Evolutionary conservation across 1,139 yeast species (phyloP).

Genomic region (Hyphopichia wangnamkhiaoensis): DNA sequence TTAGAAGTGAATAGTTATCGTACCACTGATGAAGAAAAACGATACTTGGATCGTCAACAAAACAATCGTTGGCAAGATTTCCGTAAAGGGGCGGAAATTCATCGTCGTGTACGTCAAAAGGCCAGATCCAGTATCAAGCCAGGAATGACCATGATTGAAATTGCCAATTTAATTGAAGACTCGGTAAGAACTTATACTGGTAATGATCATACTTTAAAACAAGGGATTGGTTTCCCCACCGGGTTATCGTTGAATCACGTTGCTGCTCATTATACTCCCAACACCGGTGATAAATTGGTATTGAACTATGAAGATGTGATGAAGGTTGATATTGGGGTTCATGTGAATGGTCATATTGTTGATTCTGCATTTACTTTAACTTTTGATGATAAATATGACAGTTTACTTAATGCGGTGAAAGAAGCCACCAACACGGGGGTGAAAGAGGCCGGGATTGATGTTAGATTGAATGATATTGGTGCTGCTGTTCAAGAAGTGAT

Average conservation of each 20-base stretch:
- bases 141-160: constrained; percentile 88
- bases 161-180: constrained; percentile 88
- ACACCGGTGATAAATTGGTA: constrained; percentile 86
- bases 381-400: constrained; percentile 82
- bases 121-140: constrained; percentile 78
- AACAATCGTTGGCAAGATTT: constrained; percentile 77
- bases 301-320: constrained; percentile 85
- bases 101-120: constrained; percentile 83
- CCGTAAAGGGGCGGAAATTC: constrained; percentile 95
- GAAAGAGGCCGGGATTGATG: constrained; percentile 93
- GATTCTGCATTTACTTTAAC: constrained; percentile 96
- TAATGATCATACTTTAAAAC: constrained; percentile 62
- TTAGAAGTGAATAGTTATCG: constrained; percentile 74
- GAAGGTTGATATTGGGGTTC: constrained; percentile 98
- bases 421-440: constrained; percentile 94
- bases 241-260: constrained; percentile 91
- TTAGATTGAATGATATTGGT: constrained; percentile 91
- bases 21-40: constrained; percentile 81
- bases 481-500: constrained; percentile 94
- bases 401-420: constrained; percentile 75
- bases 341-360: constrained; percentile 91
- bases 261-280: constrained; percentile 98
- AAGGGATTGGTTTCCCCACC: constrained; percentile 97
- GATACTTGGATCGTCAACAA: constrained; percentile 72
- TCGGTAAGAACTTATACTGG: constrained; percentile 74